phyloP scores from a whole-genome alignment of 202 grass and related monocot species.

The Miscanthus sacchariflorus region DNA sequence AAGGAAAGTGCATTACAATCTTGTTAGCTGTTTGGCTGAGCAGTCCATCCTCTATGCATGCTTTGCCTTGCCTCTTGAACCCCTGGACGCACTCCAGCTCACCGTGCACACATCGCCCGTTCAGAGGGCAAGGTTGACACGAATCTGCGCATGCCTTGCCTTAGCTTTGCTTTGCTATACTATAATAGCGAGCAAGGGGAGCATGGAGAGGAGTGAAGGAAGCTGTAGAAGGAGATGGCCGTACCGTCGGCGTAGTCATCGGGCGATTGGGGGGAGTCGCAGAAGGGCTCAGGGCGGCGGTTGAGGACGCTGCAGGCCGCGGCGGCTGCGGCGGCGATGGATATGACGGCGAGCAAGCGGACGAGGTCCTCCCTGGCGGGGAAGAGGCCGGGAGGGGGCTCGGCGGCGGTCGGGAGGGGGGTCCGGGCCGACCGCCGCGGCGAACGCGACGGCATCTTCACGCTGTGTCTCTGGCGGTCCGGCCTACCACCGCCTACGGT shows the following conservation, averaged over 20 bases:
- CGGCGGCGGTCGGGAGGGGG: slow-evolving; percentile 21
- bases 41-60: slow-evolving; percentile 77
- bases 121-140: slow-evolving; percentile 74
- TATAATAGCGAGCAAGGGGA: neutral
- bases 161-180: neutral
- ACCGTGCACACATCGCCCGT: slow-evolving; percentile 65
- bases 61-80: slow-evolving; percentile 64
- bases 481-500: too few species aligned
- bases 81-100: slow-evolving; percentile 74
- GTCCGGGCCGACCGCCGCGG: slow-evolving; percentile 7
- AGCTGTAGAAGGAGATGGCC: neutral
- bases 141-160: slow-evolving; percentile 38
- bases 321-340: slow-evolving; percentile 72
- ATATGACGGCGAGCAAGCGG: slow-evolving; percentile 65
- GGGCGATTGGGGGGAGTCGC: slow-evolving; percentile 55
- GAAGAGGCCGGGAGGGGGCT: slow-evolving; percentile 76
- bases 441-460: slow-evolving; percentile 6
- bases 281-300: slow-evolving; percentile 67
- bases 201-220: neutral
- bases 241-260: slow-evolving; percentile 35
- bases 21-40: slow-evolving; percentile 65
- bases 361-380: slow-evolving; percentile 61
- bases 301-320: slow-evolving; percentile 65
- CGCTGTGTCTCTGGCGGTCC: too few species aligned
- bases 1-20: slow-evolving; percentile 60